Percentiles rank a stretch among this genome's conserved stretches.
Evolutionary conservation across 2,329 filamentous ascomycete genomes (phyloP).

Genomic region (Dactylellina sp.): DNA sequence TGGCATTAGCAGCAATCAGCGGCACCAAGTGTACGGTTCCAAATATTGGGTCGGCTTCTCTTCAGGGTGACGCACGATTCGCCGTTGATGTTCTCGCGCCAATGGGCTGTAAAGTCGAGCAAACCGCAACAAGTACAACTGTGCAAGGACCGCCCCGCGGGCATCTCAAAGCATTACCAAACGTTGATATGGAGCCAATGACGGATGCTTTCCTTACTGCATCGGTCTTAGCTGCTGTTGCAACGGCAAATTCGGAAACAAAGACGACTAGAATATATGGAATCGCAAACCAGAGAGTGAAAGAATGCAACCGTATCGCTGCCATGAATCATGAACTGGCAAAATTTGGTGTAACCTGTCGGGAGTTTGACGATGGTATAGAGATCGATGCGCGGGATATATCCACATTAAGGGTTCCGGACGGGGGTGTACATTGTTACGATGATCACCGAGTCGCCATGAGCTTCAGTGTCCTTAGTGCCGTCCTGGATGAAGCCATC

Average conservation of each 20-base stretch:
- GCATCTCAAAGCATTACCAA: conserved; percentile 77
- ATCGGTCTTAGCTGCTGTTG: conserved; percentile 90
- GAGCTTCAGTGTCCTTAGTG: conserved; percentile 92
- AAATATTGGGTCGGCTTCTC: conserved; percentile 90
- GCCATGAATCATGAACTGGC: conserved; percentile 95
- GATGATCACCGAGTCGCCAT: conserved; percentile 98
- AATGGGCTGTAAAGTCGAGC: conserved; percentile 92
- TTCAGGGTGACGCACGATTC: conserved; percentile 95
- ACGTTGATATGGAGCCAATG: conserved; percentile 99
- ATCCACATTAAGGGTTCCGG: conserved; percentile 68
- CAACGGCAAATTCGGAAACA: conserved; percentile 73
- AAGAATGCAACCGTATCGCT: conserved; percentile 95
- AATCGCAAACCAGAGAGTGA: conserved; percentile 97
- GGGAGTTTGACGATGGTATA: conserved; percentile 94
- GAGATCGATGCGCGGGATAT: conserved; percentile 72
- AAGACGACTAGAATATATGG: conserved; percentile 84
- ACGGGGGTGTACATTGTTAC: conserved; percentile 85
- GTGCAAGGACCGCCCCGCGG: conserved; percentile 87
- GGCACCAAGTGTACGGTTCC: conserved; percentile 95
- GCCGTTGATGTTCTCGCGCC: conserved; percentile 87
- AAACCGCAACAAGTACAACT: conserved; percentile 86
- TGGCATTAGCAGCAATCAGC: conserved; percentile 93
- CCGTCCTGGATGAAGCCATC: conserved; percentile 77
- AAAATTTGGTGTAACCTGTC: conserved; percentile 89
- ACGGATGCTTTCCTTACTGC: conserved; percentile 98